Conservation (phyloP, 805 yeast species). For the Danielia oregonensis region DNA sequence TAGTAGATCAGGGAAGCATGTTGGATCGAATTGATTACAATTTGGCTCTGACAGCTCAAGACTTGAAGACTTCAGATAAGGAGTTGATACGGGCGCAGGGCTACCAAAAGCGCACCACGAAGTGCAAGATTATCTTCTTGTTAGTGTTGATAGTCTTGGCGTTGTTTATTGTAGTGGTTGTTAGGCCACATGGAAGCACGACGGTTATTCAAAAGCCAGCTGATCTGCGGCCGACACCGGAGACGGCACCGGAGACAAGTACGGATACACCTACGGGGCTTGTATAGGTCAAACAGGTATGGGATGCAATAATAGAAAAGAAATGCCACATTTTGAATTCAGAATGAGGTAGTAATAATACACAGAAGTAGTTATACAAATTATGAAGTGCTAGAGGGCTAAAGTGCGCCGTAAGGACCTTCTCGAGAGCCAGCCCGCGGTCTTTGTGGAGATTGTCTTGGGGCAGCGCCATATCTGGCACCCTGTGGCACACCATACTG, state of each 20-base stretch:
- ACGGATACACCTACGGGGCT: too few relatives aligned
- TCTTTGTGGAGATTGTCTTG: conserved; percentile 1
- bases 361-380: too few relatives aligned
- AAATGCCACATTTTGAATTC: too few relatives aligned
- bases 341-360: too few relatives aligned
- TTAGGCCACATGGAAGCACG: conserved; percentile 50
- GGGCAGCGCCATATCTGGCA: conserved; percentile 11
- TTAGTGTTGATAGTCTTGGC: conserved; percentile 68
- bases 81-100: conserved; percentile 72
- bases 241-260: too few relatives aligned
- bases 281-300: too few relatives aligned
- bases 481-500: conserved; percentile 21
- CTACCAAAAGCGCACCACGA: conserved; percentile 85
- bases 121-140: conserved; percentile 81
- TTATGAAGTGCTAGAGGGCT: too few relatives aligned
- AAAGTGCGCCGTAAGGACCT: conserved; percentile 22
- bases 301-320: too few relatives aligned
- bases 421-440: conserved; percentile 13
- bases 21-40: conserved; percentile 93
- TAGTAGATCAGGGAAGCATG: conserved; percentile 93
- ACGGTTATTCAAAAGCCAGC: conserved; percentile 19
- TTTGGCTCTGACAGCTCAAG: conserved; percentile 71
- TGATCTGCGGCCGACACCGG: background rate
- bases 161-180: conserved; percentile 62
- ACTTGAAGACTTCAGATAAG: conserved; percentile 71